Evolutionary conservation across 148 eudicot species (phyloP).

Genomic region (Selenicereus undatus): DNA sequence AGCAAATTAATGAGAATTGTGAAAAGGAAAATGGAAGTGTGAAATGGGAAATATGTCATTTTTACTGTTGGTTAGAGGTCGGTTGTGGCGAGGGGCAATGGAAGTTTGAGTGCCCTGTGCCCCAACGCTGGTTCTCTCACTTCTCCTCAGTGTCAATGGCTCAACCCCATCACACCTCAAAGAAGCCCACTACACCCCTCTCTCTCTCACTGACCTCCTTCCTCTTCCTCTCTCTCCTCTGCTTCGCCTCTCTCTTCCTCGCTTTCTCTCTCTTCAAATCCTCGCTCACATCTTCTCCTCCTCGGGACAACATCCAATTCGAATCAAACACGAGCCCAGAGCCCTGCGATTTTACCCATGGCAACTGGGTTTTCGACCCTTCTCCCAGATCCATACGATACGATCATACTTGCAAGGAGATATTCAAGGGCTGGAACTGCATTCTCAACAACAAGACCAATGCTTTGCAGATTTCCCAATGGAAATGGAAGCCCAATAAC

Average conservation of each 20-base stretch:
- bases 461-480: constrained; percentile 52
- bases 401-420: constrained; percentile 80
- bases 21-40: too few relatives aligned
- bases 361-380: constrained; percentile 70
- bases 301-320: constrained; percentile 4
- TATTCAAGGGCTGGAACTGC: constrained; percentile 91
- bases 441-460: constrained; percentile 56
- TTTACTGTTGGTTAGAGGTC: too few relatives aligned
- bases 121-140: not conserved
- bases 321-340: not conserved
- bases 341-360: constrained; percentile 60
- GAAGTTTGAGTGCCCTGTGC: too few relatives aligned
- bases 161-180: constrained; percentile 18
- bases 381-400: constrained; percentile 41
- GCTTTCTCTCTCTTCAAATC: constrained; percentile 48
- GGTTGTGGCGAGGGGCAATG: too few relatives aligned
- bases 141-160: constrained; percentile 14
- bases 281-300: constrained; percentile 23
- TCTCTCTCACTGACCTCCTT: constrained; percentile 35
- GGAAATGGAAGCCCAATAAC: constrained; percentile 75
- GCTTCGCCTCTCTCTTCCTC: constrained; percentile 44
- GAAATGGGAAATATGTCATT: too few relatives aligned
- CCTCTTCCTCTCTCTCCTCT: constrained; percentile 37
- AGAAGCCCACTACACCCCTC: constrained; percentile 15
- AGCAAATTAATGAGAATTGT: too few relatives aligned